A percentile compares a stretch with the other conserved stretches of the same genome.
phyloP scores from a whole-genome alignment of 2,329 filamentous ascomycete genomes.

The Aspergillus texensis region DNA sequence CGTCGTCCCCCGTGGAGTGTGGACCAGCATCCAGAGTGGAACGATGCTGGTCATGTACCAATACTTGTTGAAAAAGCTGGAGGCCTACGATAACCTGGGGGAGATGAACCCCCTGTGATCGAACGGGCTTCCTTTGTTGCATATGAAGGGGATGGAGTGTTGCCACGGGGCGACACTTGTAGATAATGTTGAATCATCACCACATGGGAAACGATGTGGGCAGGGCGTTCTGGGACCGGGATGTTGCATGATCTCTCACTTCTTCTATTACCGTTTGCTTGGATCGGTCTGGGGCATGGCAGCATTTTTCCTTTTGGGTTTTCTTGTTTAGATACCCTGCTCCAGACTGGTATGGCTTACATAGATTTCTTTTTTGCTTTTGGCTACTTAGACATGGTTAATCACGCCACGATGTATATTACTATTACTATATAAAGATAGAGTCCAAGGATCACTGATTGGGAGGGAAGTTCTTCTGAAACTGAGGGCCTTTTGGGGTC shows the following conservation, averaged over 20 bases:
- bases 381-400: constrained; percentile 13
- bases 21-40: constrained; percentile 96
- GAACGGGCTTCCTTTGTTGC: background rate
- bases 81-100: constrained; percentile 49
- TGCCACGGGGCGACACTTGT: constrained; percentile 4
- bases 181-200: constrained; percentile 10
- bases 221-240: constrained; percentile 17
- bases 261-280: constrained; percentile 13
- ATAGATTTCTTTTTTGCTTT: constrained; percentile 7
- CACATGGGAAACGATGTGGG: constrained; percentile 28
- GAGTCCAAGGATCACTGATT: background rate
- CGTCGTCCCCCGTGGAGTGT: constrained; percentile 87
- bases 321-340: constrained; percentile 10
- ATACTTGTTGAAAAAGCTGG: constrained; percentile 76
- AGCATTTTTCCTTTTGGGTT: constrained; percentile 6
- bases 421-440: constrained; percentile 1
- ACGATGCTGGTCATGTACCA: constrained; percentile 98
- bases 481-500: background rate
- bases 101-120: constrained; percentile 26
- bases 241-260: constrained; percentile 17
- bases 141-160: background rate
- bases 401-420: constrained; percentile 1
- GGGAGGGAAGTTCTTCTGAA: background rate
- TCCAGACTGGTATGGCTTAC: constrained; percentile 13
- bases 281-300: constrained; percentile 12